phyloP scores from a whole-genome alignment of 164 flowering plant genomes.

The Sextonia rubra region DNA sequence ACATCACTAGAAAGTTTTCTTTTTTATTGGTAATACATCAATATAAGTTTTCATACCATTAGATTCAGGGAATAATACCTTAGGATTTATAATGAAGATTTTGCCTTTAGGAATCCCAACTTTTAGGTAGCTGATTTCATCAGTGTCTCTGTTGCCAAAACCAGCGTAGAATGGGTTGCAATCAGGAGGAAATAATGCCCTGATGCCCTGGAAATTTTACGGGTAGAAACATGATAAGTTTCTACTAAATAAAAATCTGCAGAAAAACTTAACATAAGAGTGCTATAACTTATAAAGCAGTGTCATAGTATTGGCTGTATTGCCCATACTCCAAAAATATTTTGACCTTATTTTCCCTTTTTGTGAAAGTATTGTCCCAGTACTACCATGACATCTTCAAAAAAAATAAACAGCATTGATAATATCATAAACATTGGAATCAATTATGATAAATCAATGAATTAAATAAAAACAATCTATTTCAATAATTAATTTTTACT shows the following conservation, averaged over 20 bases:
- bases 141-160: constrained; percentile 95
- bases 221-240: neutral
- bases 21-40: neutral
- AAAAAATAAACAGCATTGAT: too few relatives aligned
- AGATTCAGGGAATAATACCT: constrained; percentile 40
- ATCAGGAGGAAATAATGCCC: constrained; percentile 76
- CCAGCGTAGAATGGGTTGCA: constrained; percentile 97
- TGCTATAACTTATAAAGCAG: neutral
- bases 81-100: constrained; percentile 90
- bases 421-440: too few relatives aligned
- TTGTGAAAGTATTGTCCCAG: too few relatives aligned
- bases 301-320: too few relatives aligned
- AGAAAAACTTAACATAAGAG: neutral
- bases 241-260: neutral
- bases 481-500: too few relatives aligned
- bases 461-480: too few relatives aligned
- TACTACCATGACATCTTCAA: too few relatives aligned
- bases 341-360: too few relatives aligned
- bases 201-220: constrained; percentile 56
- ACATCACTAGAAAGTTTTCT: neutral
- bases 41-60: neutral
- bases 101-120: constrained; percentile 95
- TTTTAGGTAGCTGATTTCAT: constrained; percentile 91
- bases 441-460: too few relatives aligned
- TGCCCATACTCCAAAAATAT: too few relatives aligned